Base-by-base conservation (phyloP, 2,329 filamentous ascomycete species). In the Diaporthe sp. region DNA sequence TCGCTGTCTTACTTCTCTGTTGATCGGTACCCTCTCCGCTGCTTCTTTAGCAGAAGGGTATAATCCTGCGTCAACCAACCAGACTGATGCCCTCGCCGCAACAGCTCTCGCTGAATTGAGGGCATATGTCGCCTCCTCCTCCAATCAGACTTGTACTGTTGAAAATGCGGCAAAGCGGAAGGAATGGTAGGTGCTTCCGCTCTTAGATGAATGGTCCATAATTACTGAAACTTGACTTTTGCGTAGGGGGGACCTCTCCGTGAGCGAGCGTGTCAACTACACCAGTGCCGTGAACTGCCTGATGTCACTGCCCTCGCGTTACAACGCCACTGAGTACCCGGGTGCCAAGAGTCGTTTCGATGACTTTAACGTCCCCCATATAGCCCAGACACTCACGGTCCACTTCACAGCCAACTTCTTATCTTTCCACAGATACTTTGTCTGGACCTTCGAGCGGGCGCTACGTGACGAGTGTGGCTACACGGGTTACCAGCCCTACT, bases 341-440 rank as follows among this genome's bases (percentile, higher is more conserved):
- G 84, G 85, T 6, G 84, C 81, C 0, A 81, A 79, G 46, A 67
- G 31, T 13, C 31, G 72, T 17, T 73, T 28, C 34, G 89, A 90
- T 78, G 88, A 90, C 75, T 90, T 86, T 53, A 82, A 88, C 8
- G 86, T 84, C 3, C 83, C 84, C 0, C 88, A 90, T 75, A 85
- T 90, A 73, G 86, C 87, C 71, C 84, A 87, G 76, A 88, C 88
- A 1, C 75, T 82, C 19, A 74, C 70, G 1, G 88, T 89, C 31
- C 60, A 57, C n/a, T 31, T 42, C 49, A 73, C 72, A 10, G 72
- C 49, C 28, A 75, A 75, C 28, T 75, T 75, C 39, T 46, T 75
- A 9, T 44, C 51, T 25, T 75, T 55, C 6, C 73, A 75, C 31
- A 42, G 73, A 19, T 68, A 71, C n/a, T 61, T 70, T 19, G 19